These are phyloP conservation scores for Dioscorea zingiberensis DNA, from an alignment of 106 monocot species.

Conservation along the genomic window DNA sequence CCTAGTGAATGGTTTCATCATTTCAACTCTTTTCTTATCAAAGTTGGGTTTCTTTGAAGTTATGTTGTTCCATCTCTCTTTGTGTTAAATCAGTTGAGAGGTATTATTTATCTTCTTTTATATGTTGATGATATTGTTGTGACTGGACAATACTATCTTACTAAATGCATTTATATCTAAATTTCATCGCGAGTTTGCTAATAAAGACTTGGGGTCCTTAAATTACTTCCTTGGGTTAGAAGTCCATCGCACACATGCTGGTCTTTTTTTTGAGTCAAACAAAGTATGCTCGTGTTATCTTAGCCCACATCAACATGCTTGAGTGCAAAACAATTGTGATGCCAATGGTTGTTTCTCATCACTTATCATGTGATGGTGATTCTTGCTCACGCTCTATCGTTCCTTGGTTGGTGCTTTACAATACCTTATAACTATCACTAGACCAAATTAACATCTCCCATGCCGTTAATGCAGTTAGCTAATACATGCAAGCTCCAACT, in stretches of 20 bases:
- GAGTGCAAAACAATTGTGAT: neutral
- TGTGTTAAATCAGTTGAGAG: neutral
- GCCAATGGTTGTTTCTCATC: no score
- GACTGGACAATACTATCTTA: neutral
- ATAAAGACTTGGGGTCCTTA: neutral
- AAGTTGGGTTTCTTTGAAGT: no score
- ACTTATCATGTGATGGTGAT: no score
- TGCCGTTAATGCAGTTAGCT: neutral
- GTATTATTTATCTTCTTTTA: neutral
- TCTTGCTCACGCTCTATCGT: neutral
- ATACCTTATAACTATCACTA: neutral
- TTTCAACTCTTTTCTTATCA: no score
- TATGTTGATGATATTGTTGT: constrained; percentile 4
- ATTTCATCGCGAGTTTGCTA: neutral
- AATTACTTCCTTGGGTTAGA: no score
- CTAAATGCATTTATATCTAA: neutral
- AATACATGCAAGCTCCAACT: neutral
- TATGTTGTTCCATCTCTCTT: neutral
- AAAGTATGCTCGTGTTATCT: neutral
- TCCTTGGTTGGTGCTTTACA: neutral
- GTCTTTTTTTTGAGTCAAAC: neutral
- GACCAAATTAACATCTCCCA: neutral
- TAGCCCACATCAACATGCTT: neutral
- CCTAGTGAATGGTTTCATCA: no score
- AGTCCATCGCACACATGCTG: neutral